Conservation (phyloP, 345 rosid species). For the Rhizophora apiculata region DNA sequence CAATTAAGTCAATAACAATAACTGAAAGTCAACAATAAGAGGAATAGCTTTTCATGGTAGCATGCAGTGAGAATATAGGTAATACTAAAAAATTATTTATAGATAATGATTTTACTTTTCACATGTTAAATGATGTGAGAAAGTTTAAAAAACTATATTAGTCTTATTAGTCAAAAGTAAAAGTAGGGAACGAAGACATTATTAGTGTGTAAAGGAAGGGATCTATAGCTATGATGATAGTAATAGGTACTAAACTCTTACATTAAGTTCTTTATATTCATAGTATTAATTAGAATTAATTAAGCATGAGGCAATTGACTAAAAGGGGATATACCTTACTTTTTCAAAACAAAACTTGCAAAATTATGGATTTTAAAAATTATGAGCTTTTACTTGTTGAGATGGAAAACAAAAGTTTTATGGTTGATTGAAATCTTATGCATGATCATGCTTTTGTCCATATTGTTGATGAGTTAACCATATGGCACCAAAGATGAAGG, state of each 20-base stretch:
- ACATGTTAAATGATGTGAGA: background rate
- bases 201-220: slow-evolving; percentile 1
- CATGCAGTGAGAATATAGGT: background rate
- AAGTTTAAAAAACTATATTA: background rate
- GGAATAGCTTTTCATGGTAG: background rate
- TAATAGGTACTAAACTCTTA: background rate
- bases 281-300: background rate
- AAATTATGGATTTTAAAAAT: background rate
- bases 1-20: background rate
- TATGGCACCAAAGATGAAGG: slow-evolving; percentile 4
- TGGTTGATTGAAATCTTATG: background rate
- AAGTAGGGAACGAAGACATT: background rate
- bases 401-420: background rate
- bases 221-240: background rate
- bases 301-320: background rate
- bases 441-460: background rate
- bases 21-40: background rate
- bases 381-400: background rate
- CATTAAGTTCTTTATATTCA: background rate
- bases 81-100: background rate
- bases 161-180: background rate
- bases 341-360: background rate
- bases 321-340: background rate
- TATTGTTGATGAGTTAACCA: background rate
- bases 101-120: background rate